Percentiles rank a stretch among this genome's conserved stretches.
Conservation (phyloP, 177 flowering plant genomes). For the Vitis hybrid region DNA sequence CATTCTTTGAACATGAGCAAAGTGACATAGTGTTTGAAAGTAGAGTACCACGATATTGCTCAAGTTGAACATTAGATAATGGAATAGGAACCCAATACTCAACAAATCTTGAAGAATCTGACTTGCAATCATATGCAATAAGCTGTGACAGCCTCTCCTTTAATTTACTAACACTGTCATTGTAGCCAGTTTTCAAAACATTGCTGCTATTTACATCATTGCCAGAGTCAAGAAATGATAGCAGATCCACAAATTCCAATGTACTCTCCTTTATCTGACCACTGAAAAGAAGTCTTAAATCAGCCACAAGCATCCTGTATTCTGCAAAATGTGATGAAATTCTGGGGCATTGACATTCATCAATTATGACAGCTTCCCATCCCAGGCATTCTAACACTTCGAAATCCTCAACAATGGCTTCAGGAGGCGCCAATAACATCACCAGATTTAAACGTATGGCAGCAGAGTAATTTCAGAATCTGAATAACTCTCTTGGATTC, state of each 20-base stretch:
- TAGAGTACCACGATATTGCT: constrained; percentile 74
- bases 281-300: constrained; percentile 43
- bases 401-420: constrained; percentile 40
- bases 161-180: constrained; percentile 30
- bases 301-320: constrained; percentile 40
- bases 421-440: too few species aligned
- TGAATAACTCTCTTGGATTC: too few species aligned
- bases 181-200: constrained; percentile 19
- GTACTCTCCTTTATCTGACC: constrained; percentile 51
- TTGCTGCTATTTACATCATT: constrained; percentile 8
- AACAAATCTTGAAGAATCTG: constrained; percentile 52
- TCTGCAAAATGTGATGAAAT: constrained; percentile 35
- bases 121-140: constrained; percentile 38
- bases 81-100: constrained; percentile 91
- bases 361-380: constrained; percentile 73
- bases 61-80: constrained; percentile 80
- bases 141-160: constrained; percentile 47
- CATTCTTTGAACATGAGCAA: constrained; percentile 56
- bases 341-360: constrained; percentile 48
- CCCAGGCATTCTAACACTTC: constrained; percentile 36
- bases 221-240: constrained; percentile 46
- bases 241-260: constrained; percentile 42
- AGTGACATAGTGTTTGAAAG: constrained; percentile 54
- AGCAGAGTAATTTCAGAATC: too few species aligned
- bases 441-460: too few species aligned